Base-by-base conservation (phyloP, 306 rosid genomes). In the Malus orientalis region DNA sequence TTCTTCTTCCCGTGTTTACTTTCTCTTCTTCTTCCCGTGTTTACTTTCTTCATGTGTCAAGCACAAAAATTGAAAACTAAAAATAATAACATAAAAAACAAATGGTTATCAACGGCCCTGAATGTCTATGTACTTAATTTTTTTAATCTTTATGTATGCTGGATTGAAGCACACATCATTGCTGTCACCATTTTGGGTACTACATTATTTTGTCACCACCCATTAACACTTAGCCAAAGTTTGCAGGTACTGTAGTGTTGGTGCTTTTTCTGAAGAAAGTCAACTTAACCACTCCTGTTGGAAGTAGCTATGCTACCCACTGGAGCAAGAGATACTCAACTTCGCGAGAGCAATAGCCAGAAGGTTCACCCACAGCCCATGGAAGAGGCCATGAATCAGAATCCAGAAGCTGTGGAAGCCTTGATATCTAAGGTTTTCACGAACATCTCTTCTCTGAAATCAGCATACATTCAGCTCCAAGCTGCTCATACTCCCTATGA, bases 281-380 rank as follows among this genome's bases (percentile, higher is more conserved):
- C 79, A 74, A 76, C 82, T 82, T 78, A 84, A 80, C 81, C 74
- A 66, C 74, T 81, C 69, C 71, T 29, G 61, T 87, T 82, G 86
- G 97, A 67, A 82, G 80, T 84, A 93, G 87, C 90, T 91, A 96
- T 96, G 99, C 99, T 91, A 89, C 93, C 93, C 76, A 85, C 86
- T 91, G 97, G 92, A 87, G 87, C 89, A 20, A 91, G 88, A 84
- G 97, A 96, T 73, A 81, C 87, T 59, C 99, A 93, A 91, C 87
- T 89, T 83, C 96, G 96, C 74, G 99, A 96, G 85, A 91, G 76
- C 93, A 96, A 89, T 81, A 89, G 84, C 75, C 98, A 92, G 87
- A 96, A 93, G 84, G 96, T 96, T 83, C 98, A 96, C 86, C 99
- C 99, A 67, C 99, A 96, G 87, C 98, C 99, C 78, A 91, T 93